Evolutionary conservation across 139 green algal genomes (phyloP).

Genomic region (Closterium sp.): DNA sequence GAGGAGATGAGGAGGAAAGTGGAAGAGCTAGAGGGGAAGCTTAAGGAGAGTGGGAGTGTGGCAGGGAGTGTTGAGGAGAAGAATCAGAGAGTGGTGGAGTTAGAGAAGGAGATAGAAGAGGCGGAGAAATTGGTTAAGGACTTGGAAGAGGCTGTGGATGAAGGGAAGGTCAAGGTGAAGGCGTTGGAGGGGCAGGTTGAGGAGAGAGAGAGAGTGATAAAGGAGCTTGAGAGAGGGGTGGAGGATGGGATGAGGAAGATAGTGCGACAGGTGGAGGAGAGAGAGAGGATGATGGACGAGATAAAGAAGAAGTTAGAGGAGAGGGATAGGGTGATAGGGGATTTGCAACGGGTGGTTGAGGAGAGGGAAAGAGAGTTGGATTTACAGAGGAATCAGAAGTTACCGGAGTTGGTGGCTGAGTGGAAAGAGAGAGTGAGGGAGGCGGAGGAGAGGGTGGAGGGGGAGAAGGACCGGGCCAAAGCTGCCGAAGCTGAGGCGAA

Average conservation of each 20-base stretch:
- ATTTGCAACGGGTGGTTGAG: neutral
- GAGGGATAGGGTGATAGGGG: neutral
- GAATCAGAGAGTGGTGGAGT: neutral
- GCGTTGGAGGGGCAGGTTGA: neutral
- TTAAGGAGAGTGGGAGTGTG: neutral
- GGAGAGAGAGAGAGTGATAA: neutral
- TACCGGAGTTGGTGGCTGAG: neutral
- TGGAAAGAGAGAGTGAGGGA: neutral
- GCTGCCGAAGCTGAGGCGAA: neutral
- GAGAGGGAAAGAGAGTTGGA: neutral
- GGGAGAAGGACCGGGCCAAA: neutral
- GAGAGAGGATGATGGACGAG: neutral
- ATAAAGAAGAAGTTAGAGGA: neutral
- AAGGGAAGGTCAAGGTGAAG: neutral
- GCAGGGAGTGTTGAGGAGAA: neutral
- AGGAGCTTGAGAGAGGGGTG: neutral
- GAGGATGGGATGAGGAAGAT: conserved; percentile 2
- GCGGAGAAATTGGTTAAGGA: neutral
- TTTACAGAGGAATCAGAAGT: neutral
- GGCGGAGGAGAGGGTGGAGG: neutral
- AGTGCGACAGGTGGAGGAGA: neutral
- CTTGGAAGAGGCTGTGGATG: neutral
- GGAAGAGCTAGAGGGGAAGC: neutral
- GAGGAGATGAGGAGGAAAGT: neutral
- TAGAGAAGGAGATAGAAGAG: neutral